Evolutionary conservation across 2,329 filamentous ascomycete species (phyloP), one percentile per base, ranked within the genome.

Genomic region (Pseudogymnoascus sp.): DNA sequence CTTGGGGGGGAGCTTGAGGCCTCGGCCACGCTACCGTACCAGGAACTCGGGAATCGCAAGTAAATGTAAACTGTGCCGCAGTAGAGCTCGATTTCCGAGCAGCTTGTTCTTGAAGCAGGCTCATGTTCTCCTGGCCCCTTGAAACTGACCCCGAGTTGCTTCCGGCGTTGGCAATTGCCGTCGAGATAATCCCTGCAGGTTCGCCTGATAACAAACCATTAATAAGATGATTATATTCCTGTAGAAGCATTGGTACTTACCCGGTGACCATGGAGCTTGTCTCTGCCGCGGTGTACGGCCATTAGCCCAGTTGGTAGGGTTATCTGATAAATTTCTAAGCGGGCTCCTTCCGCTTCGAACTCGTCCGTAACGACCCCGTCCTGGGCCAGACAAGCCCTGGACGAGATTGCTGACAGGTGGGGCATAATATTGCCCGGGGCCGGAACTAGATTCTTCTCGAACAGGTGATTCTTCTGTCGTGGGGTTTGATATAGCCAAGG

Each of bases 21-120:
- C 87, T 85, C 45, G 89, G 89, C 86, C 89, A 90, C 60, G 87
- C 85, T 72, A 91, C 83, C 62, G 88, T 86, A 63, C 88, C 90
- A 0, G 90, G 87, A 37, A 92, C 90, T 72, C 94, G 91, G 1
- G 92, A 93, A 70, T 95, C 90, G 74, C 92, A 97, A 10, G 91
- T 96, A 72, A 99, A 99, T 8, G 94, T 99, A 73, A 99, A 99
- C 69, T 97, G 91, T 0, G 89, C 88, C 62, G 92, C 90, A 5
- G 87, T 84, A 4, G 89, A 85, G 36, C 82, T 85, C 3, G 82
- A 72, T 69, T 84, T 87, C 63, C 79, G 79, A 5, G 79, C 75
- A 15, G 82, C 77, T 73, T 88, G 85, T 71, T 90, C 88, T 62
- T 90, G 87, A 58, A 95, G 76, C 64, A 92, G 80, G 73, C 88